These are phyloP conservation scores for Gamarada debralockiae DNA, from an alignment of 495 filamentous ascomycete species.

Conservation along the genomic window DNA sequence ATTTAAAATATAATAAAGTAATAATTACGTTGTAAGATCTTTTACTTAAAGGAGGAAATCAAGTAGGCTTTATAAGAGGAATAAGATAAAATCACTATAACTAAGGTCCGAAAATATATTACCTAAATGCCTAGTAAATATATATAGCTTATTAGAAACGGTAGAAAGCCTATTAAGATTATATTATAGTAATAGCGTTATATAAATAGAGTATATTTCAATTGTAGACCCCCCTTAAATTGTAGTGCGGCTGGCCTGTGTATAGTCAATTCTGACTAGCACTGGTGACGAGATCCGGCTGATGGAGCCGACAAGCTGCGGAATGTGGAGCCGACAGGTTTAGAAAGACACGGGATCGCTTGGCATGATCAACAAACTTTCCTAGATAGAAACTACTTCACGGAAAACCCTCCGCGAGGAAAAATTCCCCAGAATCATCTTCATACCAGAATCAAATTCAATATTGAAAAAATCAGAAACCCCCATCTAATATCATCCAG, in stretches of 20 bases:
- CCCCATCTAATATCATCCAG: too few relatives aligned
- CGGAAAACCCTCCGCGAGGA: too few relatives aligned
- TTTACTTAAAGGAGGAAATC: background rate
- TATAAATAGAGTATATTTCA: constrained; percentile 1
- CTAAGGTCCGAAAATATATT: background rate
- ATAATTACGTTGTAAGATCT: background rate
- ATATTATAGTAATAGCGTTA: background rate
- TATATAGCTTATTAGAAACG: background rate
- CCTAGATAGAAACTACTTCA: too few relatives aligned
- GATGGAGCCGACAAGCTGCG: too few relatives aligned
- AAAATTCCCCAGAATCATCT: too few relatives aligned
- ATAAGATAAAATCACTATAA: background rate
- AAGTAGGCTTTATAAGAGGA: background rate
- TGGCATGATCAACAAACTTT: too few relatives aligned
- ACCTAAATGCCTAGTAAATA: background rate
- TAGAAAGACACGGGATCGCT: too few relatives aligned
- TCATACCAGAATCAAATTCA: too few relatives aligned
- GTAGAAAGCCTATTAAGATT: background rate
- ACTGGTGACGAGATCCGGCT: too few relatives aligned
- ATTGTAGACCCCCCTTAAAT: background rate
- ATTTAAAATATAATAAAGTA: background rate
- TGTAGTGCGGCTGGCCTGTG: background rate
- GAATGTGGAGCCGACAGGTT: too few relatives aligned
- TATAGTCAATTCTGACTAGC: too few relatives aligned
- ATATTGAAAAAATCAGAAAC: too few relatives aligned